Evolutionary conservation across 805 yeast genomes (phyloP).

Genomic region (Pichia kluyveri): DNA sequence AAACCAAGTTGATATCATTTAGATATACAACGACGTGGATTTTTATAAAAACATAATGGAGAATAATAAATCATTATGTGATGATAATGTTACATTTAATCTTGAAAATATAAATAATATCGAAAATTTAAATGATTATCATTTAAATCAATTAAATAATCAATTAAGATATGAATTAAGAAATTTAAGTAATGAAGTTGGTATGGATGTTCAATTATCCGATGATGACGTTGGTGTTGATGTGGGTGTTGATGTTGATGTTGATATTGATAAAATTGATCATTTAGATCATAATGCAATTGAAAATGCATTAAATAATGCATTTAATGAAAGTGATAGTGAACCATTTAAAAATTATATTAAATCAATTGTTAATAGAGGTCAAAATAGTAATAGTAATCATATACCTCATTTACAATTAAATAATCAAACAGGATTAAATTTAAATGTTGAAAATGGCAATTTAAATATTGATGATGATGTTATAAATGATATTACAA

Average conservation of each 20-base stretch:
- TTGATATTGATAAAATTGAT: neutral
- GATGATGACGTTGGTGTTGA: neutral
- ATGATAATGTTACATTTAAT: conserved; percentile 4
- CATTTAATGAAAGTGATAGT: conserved; percentile 6
- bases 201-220: neutral
- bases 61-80: neutral
- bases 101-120: conserved; percentile 5
- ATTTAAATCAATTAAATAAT: conserved; percentile 6
- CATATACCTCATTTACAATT: neutral
- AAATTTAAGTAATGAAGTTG: conserved; percentile 2
- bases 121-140: conserved; percentile 6
- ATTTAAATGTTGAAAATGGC: neutral
- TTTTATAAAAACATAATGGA: neutral
- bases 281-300: neutral
- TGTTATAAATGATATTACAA: too few relatives aligned
- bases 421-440: neutral
- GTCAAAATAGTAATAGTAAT: neutral
- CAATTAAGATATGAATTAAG: conserved; percentile 7
- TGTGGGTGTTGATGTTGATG: neutral
- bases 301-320: neutral
- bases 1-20: too few relatives aligned
- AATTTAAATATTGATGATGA: neutral
- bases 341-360: conserved; percentile 13
- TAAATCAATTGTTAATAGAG: conserved; percentile 10
- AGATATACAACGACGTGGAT: too few relatives aligned